Base-by-base conservation (phyloP, 2,329 filamentous ascomycete genomes). In the Aspergillus transmontanensis region DNA sequence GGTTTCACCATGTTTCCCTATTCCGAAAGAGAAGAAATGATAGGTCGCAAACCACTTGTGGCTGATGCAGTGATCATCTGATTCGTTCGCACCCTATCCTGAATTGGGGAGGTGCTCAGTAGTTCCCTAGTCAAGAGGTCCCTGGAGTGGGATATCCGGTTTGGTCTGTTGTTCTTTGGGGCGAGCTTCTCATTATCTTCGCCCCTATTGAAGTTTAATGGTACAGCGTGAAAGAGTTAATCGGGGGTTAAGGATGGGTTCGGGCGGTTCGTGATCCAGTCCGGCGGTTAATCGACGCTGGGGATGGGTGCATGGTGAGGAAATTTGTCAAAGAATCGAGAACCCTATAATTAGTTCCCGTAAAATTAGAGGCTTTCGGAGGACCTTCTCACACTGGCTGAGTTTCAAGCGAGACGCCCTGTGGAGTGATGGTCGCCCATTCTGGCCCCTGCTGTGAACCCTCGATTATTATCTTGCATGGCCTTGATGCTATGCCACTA, bases 391-490 rank as follows among this genome's bases (percentile, higher is more conserved):
- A 51, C 10, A 51, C 28, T 51, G 48, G 48, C 16, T 51, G 48
- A n/a, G 48, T 51, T 51, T 51, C 48, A 55, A 41, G 51, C 51
- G 51, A 55, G 51, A 39, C 51, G 51, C 30, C 51, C 19, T 54
- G 51, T 54, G 51, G 51, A 16, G 51, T 36, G 48, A 50, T 21
- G 26, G 51, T 39, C 14, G 51, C 32, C 32, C 32, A 55, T 55
- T 55, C 51, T 55, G 32, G 32, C 34, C 30, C 32, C 32, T 54
- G 30, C 51, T 4, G 51, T 26, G 43, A 5, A 46, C 21, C 43
- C 6, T 23, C 43, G 32, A 36, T 16, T 16, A 14, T 16, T 16
- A 34, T 11, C 32, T 34, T 34, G 32, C 32, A 34, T 12, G 32
- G 32, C 32, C 11, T 34, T 34, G 32, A 34, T 34, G 11, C 32